Percentiles rank a stretch among this genome's conserved stretches.
Evolutionary conservation across 805 yeast species (phyloP).

Genomic region (Cyberlindnera maritima): DNA sequence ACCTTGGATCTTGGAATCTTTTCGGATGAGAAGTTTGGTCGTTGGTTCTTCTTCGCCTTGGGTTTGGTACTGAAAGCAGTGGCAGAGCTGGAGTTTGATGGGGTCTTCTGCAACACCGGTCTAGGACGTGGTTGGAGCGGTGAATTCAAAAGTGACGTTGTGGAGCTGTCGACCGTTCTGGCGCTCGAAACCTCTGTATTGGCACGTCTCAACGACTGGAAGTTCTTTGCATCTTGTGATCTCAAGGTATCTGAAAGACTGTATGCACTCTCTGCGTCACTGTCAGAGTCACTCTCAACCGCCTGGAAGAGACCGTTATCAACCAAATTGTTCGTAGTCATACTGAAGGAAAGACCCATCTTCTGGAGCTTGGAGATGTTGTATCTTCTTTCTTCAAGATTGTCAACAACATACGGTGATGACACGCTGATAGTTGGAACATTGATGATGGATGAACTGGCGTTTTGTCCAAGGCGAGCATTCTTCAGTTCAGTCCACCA

Average conservation of each 20-base stretch:
- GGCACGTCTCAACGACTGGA: constrained; percentile 10
- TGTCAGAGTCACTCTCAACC: constrained; percentile 27
- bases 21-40: constrained; percentile 69
- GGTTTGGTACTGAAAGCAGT: constrained; percentile 5
- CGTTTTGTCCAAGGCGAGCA: constrained; percentile 42
- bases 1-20: constrained; percentile 68
- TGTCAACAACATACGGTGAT: constrained; percentile 23
- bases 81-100: constrained; percentile 6
- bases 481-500: constrained; percentile 82
- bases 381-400: constrained; percentile 30
- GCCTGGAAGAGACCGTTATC: constrained; percentile 29
- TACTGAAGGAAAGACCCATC: constrained; percentile 74
- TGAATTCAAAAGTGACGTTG: neutral
- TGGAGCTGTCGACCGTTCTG: neutral
- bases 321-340: constrained; percentile 59
- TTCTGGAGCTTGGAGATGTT: constrained; percentile 64
- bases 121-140: neutral
- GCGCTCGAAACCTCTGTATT: constrained; percentile 2
- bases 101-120: neutral
- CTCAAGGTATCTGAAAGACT: constrained; percentile 18
- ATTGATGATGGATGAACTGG: constrained; percentile 26
- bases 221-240: constrained; percentile 4
- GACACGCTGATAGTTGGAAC: constrained; percentile 34
- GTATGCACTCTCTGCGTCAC: constrained; percentile 28
- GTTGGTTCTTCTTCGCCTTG: constrained; percentile 27